These are phyloP conservation scores for Durusdinium trenchii DNA, from an alignment of 73 alveolate genomes.

Conservation along the genomic window DNA sequence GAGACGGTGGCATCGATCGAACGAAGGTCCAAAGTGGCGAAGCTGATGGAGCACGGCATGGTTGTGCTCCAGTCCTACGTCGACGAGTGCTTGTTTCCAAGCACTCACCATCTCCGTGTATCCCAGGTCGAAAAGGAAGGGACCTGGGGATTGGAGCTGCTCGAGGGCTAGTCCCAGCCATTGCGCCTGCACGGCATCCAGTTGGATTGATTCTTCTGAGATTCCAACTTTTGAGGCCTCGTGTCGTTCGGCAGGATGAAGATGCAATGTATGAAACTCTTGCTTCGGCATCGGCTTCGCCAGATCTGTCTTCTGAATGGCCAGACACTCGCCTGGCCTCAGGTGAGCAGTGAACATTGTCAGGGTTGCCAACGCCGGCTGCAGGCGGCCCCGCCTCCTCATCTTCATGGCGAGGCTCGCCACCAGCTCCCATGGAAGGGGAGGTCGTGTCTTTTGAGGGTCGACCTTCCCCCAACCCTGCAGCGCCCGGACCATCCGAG, in stretches of 20 bases:
- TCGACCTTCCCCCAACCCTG: background rate
- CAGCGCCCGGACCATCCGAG: background rate
- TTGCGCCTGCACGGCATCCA: background rate
- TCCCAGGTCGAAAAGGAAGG: background rate
- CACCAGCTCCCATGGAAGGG: background rate
- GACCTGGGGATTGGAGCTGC: background rate
- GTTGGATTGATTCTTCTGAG: background rate
- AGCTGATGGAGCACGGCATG: background rate
- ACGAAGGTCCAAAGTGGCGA: background rate
- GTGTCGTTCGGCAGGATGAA: background rate
- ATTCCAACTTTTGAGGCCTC: conserved; percentile 4
- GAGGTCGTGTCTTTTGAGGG: background rate
- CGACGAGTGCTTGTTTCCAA: background rate
- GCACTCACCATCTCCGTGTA: background rate
- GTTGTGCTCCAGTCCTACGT: background rate
- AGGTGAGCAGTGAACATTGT: background rate
- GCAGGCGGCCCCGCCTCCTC: too few species aligned
- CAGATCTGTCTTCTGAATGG: background rate
- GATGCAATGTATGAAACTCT: background rate
- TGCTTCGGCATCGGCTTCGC: background rate
- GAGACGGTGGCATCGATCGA: background rate
- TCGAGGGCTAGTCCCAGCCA: background rate
- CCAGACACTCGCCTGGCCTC: background rate
- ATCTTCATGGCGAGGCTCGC: background rate
- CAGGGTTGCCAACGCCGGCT: background rate